Conservation (phyloP, 202 grass and related monocot species). For the Hordeum pubiflorum region DNA sequence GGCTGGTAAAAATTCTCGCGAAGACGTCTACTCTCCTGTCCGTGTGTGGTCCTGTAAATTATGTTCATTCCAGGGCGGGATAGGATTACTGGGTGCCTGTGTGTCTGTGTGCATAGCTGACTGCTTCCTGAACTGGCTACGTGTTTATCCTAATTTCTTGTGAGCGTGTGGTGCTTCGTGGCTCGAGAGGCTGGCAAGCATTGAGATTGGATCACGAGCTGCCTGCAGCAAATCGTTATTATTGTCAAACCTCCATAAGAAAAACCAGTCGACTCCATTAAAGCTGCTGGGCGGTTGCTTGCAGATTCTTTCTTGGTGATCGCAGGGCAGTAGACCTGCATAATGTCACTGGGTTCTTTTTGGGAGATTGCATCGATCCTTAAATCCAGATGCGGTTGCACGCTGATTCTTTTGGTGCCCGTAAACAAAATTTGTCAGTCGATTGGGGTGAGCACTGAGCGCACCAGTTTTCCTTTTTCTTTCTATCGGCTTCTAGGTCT, state of each 20-base stretch:
- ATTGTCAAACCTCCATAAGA: not conserved
- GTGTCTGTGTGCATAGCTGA: slow-evolving; percentile 43
- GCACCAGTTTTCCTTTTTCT: not conserved
- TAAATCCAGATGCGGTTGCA: not conserved
- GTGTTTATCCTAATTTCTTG: not conserved
- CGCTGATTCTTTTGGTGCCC: not conserved
- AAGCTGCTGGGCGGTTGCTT: not conserved
- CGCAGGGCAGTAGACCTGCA: not conserved
- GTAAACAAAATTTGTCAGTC: not conserved
- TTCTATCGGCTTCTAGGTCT: no score
- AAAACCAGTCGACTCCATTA: slow-evolving; percentile 2
- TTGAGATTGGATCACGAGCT: not conserved
- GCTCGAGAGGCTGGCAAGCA: not conserved
- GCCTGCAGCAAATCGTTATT: not conserved
- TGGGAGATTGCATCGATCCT: not conserved
- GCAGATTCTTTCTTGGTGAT: not conserved
- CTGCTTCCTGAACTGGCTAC: slow-evolving; percentile 9
- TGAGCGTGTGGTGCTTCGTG: not conserved
- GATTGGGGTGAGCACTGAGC: not conserved
- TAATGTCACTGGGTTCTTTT: not conserved
- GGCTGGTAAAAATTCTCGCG: not conserved
- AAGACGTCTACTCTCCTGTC: not conserved
- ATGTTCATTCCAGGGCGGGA: not conserved
- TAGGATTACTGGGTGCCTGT: not conserved
- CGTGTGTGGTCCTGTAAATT: not conserved